Base-by-base conservation (phyloP, 352 stramenopile species). In the Phytophthora chlamydospora region DNA sequence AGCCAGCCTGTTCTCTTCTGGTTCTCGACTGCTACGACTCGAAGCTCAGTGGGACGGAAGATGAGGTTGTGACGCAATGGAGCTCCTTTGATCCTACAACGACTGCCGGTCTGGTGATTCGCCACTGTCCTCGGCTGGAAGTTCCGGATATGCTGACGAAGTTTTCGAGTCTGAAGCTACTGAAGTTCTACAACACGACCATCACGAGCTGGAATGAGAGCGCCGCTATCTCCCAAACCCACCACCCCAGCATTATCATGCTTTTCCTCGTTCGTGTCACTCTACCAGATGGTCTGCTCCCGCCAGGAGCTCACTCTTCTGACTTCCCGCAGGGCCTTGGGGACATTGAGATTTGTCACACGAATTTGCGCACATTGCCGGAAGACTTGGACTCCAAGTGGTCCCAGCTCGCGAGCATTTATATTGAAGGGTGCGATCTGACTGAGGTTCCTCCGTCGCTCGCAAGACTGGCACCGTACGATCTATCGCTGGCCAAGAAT, bases 101-200 rank as follows among this genome's bases (percentile, higher is more conserved):
- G 4, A 50, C 78, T 2, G 38, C 39, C 12, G 39, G 71, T 3
- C 42, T 88, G 12, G 54, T 73, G 9, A 58, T 86, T 9, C 71
- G 73, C 7, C 71, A 89, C 29, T 88, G 75, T 24, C 39, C 58
- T 0, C 35, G 29, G 4, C 33, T 88, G 2, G 71, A 85, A 31
- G 60, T 85, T 10, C 48, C 65, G 1, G 21, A 45, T 0, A 41
- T 45, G 1, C 16, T 88, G 1, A 43, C 70, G 2, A 10, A 51
- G 3, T 83, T 88, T 50, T 66, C 47, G 1, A 40, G 45, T 2
- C 50, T 86, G 2, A 46, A 78, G 16, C 48, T 66, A 1, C 27
- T 83, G 1, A 80, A 82, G 41, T 54, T 80, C 17, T 83, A 78
- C 55, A 84, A 83, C 40, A 72, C 72, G 3, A 81, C 70, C 6